These are phyloP conservation scores for Coemansia sp. DNA, from an alignment of 192 early-diverging fungal species.

Conservation along the genomic window DNA sequence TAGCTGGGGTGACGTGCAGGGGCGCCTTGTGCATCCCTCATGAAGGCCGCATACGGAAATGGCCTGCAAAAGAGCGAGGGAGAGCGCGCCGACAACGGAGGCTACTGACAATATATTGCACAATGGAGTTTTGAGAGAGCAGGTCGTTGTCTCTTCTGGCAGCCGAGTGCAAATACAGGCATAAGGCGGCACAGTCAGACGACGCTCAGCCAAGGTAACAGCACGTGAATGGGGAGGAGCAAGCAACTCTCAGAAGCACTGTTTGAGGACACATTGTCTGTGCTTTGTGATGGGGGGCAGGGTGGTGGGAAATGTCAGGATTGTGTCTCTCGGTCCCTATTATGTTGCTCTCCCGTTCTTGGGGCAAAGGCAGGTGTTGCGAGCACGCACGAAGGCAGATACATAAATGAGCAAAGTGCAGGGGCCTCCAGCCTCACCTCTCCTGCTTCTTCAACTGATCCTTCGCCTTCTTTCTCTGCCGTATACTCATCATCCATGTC, in stretches of 20 bases:
- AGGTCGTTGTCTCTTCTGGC: background rate
- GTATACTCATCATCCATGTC: background rate
- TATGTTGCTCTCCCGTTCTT: background rate
- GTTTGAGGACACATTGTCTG: background rate
- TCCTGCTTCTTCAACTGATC: background rate
- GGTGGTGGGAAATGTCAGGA: slow-evolving; percentile 1
- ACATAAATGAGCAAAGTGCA: background rate
- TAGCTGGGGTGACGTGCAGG: background rate
- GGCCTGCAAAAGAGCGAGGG: background rate
- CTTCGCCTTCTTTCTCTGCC: background rate
- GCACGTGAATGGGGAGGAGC: background rate
- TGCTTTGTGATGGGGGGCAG: background rate
- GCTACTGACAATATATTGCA: background rate
- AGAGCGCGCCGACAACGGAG: background rate
- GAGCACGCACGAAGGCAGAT: background rate
- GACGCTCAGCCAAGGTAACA: background rate
- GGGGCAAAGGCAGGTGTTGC: background rate
- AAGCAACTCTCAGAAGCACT: background rate
- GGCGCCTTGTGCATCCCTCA: background rate
- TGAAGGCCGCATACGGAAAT: background rate
- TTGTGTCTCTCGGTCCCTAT: slow-evolving; percentile 2
- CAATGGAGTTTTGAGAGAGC: background rate
- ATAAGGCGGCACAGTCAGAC: background rate
- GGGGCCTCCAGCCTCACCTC: background rate
- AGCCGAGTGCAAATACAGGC: background rate